Conservation (phyloP, 768 basidiomycete species). For the Hydnomerulius pinastri region DNA sequence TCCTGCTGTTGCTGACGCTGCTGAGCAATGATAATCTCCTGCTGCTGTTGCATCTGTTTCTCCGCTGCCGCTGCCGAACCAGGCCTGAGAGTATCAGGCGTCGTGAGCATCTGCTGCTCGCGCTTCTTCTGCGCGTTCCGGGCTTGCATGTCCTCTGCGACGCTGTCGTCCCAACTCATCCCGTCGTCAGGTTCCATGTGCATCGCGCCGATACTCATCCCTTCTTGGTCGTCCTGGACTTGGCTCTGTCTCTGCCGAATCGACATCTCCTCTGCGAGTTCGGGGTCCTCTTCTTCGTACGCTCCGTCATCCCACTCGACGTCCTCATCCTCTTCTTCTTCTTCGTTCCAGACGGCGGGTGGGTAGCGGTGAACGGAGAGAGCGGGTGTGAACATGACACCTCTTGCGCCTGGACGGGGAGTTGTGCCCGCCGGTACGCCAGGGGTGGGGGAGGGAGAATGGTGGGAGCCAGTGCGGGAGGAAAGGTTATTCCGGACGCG, state of each 20-base stretch:
- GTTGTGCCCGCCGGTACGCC: constrained; percentile 34
- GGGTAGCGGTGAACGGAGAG: constrained; percentile 74
- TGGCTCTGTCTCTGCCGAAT: constrained; percentile 40
- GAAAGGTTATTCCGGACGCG: constrained; percentile 53
- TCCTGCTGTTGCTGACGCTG: constrained; percentile 38
- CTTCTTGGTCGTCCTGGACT: constrained; percentile 27
- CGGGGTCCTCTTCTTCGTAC: constrained; percentile 70
- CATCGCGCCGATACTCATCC: constrained; percentile 30
- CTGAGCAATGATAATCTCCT: constrained; percentile 30
- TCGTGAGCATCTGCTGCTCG: constrained; percentile 18
- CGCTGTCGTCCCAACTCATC: constrained; percentile 84
- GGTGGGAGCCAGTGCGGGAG: constrained; percentile 49
- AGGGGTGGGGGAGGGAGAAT: constrained; percentile 49
- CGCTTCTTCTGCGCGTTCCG: constrained; percentile 29
- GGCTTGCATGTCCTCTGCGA: constrained; percentile 52
- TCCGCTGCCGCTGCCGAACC: constrained; percentile 30
- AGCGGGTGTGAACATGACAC: constrained; percentile 73
- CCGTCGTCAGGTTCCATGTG: constrained; percentile 77
- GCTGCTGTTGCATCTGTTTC: constrained; percentile 27
- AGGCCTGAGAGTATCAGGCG: constrained; percentile 40
- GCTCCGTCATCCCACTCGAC: constrained; percentile 62
- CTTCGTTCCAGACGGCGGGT: constrained; percentile 82
- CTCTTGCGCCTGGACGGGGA: constrained; percentile 35
- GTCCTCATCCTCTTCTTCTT: constrained; percentile 60
- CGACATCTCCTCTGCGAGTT: constrained; percentile 58